Conservation (phyloP, 1,139 yeast species). For the Yamadazyma songkhlaensis region DNA sequence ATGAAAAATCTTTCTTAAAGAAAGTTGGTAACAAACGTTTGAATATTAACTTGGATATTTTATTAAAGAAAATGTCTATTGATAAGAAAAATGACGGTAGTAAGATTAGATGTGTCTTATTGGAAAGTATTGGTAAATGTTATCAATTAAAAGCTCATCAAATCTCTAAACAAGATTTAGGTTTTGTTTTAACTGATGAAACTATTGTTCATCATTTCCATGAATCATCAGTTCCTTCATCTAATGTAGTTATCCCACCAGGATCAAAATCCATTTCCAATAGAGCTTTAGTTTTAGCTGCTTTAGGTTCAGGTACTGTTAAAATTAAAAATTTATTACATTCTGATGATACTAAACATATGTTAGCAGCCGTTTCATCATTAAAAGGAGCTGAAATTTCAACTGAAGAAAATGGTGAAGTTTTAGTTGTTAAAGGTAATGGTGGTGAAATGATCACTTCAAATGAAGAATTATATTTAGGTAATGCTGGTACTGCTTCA, state of each 20-base stretch:
- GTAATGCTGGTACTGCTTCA: slow-evolving; percentile 98
- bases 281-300: slow-evolving; percentile 90
- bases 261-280: slow-evolving; percentile 97
- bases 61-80: slow-evolving; percentile 84
- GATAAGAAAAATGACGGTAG: slow-evolving; percentile 96
- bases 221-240: slow-evolving; percentile 31
- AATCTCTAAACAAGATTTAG: slow-evolving; percentile 75
- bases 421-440: slow-evolving; percentile 80
- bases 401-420: slow-evolving; percentile 84
- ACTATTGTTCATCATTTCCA: slow-evolving; percentile 60
- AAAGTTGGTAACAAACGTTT: slow-evolving; percentile 62
- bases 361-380: slow-evolving; percentile 81
- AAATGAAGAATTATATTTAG: slow-evolving; percentile 69
- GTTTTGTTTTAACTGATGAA: slow-evolving; percentile 84
- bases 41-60: slow-evolving; percentile 66
- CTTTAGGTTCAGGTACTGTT: slow-evolving; percentile 84
- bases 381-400: slow-evolving; percentile 80
- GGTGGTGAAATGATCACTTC: slow-evolving; percentile 74
- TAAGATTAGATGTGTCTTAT: slow-evolving; percentile 80
- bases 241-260: slow-evolving; percentile 72
- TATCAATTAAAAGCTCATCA: slow-evolving; percentile 85
- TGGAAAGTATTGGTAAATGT: slow-evolving; percentile 84
- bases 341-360: slow-evolving; percentile 93
- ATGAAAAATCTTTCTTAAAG: slow-evolving; percentile 64
- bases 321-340: slow-evolving; percentile 81